Base-by-base conservation (phyloP, 1,284 basidiomycete species). In the Malassezia equina region DNA sequence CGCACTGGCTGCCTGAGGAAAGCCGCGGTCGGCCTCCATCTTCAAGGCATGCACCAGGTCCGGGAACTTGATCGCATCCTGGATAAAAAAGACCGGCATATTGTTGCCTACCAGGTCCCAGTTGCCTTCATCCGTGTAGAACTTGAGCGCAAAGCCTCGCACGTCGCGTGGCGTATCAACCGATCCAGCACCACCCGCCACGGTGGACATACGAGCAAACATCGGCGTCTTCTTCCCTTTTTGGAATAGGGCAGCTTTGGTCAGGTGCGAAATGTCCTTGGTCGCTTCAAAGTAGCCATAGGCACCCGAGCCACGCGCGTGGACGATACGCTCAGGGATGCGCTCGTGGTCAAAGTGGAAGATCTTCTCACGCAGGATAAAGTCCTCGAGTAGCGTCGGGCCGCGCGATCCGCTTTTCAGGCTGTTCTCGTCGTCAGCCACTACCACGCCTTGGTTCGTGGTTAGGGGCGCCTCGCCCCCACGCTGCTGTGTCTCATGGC, bases 41-140 rank as follows among this genome's bases (percentile, higher is more conserved):
- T 94, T 93, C 77, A 90, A 88, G 31, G 88, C 90, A 79, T 93
- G 90, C 67, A 93, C 91, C 78, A 94, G 91, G 78, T 88, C 83
- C 7, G 80, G 79, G 71, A 81, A 81, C 34, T 48, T 44, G 23
- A 42, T 55, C 1, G 53, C 41, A 32, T 75, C 77, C 42, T 76
- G 71, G 27, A 77, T 50, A 62, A 72, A 73, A 60, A 75, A 74
- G 19, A 71, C 61, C 5, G 65, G 69, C 0, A 67, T 67, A 50
- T 69, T 64, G 53, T 70, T 63, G 25, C 59, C 52, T n/a, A 61
- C 60, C 44, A 52, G 42, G 44, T 63, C 57, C 32, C 59, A 54
- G 44, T 47, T 51, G 31, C 90, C 90, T 72, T 94, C 82, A 25
- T 85, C 81, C 0, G 90, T 91, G 75, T 81, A 84, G 64, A 95